Evolutionary conservation across 2,329 filamentous ascomycete species (phyloP).

Genomic region (Sarocladium strictum): DNA sequence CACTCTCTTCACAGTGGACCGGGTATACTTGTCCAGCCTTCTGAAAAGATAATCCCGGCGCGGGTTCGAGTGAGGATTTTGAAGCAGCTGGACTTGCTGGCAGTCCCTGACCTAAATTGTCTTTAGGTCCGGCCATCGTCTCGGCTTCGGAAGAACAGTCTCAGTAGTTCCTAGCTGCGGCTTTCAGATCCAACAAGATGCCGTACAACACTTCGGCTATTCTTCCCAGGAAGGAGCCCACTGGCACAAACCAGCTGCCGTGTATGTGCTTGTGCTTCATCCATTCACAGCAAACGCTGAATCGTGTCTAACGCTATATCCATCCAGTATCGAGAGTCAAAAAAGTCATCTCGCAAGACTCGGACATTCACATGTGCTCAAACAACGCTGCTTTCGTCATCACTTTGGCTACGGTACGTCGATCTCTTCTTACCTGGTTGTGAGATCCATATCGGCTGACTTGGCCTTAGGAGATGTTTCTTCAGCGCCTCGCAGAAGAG

Average conservation of each 20-base stretch:
- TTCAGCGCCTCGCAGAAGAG: constrained; percentile 83
- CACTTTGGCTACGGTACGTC: constrained; percentile 72
- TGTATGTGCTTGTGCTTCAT: constrained; percentile 59
- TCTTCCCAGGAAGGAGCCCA: constrained; percentile 72
- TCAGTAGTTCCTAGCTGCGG: no score
- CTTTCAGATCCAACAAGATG: constrained; percentile 84
- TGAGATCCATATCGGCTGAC: not conserved
- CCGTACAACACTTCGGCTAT: constrained; percentile 86
- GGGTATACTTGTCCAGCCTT: no score
- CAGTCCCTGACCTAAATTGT: not conserved
- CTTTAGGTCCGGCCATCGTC: not conserved
- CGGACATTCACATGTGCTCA: constrained; percentile 79
- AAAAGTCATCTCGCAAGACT: constrained; percentile 86
- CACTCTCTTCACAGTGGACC: no score
- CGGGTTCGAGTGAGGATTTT: no score
- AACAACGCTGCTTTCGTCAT: constrained; percentile 94
- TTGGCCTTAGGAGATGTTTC: constrained; percentile 77
- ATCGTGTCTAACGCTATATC: not conserved
- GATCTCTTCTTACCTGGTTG: not conserved
- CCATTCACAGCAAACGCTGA: not conserved
- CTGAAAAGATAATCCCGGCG: no score
- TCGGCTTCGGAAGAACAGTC: no score
- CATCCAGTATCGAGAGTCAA: constrained; percentile 81
- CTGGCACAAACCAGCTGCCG: constrained; percentile 78
- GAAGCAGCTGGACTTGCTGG: not conserved